Evolutionary conservation across 169 alveolate species (phyloP).

Genomic region (Cryptosporidium tyzzeri): DNA sequence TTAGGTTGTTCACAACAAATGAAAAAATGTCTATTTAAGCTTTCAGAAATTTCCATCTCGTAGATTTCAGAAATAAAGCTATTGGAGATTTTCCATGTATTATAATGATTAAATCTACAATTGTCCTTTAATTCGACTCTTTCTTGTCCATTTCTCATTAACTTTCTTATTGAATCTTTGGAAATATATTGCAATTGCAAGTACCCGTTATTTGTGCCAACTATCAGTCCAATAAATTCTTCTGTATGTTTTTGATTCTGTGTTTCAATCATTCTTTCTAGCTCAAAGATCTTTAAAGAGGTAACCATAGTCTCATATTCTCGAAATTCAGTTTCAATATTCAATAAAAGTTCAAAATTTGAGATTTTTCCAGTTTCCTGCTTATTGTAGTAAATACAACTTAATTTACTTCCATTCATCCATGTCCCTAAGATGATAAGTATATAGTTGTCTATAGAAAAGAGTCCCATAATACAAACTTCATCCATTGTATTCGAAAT

Average conservation of each 20-base stretch:
- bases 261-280: slow-evolving; percentile 5
- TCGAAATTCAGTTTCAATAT: slow-evolving; percentile 45
- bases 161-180: neutral
- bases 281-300: slow-evolving; percentile 5
- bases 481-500: slow-evolving; percentile 23
- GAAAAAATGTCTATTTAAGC: slow-evolving; percentile 31
- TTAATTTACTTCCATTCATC: slow-evolving; percentile 38
- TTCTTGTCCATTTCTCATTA: neutral
- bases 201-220: slow-evolving; percentile 65
- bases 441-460: slow-evolving; percentile 2
- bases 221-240: slow-evolving; percentile 4
- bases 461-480: slow-evolving; percentile 11
- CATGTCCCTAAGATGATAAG: slow-evolving; percentile 56
- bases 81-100: slow-evolving; percentile 68
- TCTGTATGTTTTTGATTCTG: neutral
- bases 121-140: neutral
- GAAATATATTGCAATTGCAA: slow-evolving; percentile 39
- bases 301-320: slow-evolving; percentile 38
- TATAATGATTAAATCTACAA: slow-evolving; percentile 5
- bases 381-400: slow-evolving; percentile 14
- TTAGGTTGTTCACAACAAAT: slow-evolving; percentile 74
- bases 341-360: neutral
- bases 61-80: slow-evolving; percentile 29
- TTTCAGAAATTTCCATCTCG: slow-evolving; percentile 23
- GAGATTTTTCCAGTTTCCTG: neutral